Conservation (phyloP, 495 filamentous ascomycete genomes). For the Talaromyces adpressus region DNA sequence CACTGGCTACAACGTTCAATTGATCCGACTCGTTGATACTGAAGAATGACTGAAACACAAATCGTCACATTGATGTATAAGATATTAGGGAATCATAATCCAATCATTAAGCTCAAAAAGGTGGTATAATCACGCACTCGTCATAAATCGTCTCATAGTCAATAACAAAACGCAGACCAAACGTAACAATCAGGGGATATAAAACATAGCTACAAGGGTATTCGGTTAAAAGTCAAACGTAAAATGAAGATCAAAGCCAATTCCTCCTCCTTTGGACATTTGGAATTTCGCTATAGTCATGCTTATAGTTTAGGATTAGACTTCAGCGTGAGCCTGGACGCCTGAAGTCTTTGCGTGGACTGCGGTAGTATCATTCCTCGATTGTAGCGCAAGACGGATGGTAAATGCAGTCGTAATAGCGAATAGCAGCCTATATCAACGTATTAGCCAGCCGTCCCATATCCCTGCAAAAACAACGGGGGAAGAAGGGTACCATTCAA, state of each 20-base stretch:
- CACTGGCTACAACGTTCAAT: too few relatives aligned
- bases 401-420: constrained; percentile 15
- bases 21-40: too few relatives aligned
- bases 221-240: neutral
- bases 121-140: neutral
- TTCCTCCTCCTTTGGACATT: neutral
- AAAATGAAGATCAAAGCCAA: neutral
- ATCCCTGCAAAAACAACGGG: neutral
- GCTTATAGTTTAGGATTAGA: neutral
- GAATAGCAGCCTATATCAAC: constrained; percentile 41
- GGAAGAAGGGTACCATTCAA: constrained; percentile 45
- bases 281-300: neutral
- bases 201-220: neutral
- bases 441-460: neutral
- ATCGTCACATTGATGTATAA: neutral
- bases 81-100: neutral
- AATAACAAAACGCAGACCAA: neutral
- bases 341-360: constrained; percentile 5
- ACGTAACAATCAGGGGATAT: neutral
- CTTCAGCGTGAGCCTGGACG: neutral
- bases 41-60: neutral
- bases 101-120: neutral
- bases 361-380: neutral
- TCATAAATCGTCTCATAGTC: neutral
- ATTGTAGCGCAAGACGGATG: neutral